Conservation (phyloP, 2,329 filamentous ascomycete species). For the Dothidotthia symphoricarpi region DNA sequence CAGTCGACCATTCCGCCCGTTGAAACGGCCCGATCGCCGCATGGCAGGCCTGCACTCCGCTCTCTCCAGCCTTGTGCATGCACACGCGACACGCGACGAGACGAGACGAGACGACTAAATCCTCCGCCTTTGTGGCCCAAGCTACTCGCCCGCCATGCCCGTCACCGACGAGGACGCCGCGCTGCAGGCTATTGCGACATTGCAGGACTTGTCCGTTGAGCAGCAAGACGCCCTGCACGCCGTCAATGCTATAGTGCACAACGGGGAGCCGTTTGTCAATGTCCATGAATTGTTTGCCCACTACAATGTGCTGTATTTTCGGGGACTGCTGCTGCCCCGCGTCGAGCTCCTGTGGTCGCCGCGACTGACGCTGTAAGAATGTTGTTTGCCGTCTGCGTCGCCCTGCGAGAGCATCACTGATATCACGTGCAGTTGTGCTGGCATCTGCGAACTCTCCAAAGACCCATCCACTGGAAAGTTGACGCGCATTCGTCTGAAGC, state of each 20-base stretch:
- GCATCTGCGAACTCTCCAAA: slow-evolving; percentile 47
- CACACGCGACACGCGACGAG: no score
- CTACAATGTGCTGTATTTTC: slow-evolving; percentile 47
- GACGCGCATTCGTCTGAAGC: slow-evolving; percentile 44
- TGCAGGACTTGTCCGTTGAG: slow-evolving; percentile 34
- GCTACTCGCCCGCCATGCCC: slow-evolving; percentile 31
- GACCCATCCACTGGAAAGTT: slow-evolving; percentile 39
- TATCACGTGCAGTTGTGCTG: slow-evolving; percentile 39
- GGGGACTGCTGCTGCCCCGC: slow-evolving; percentile 38
- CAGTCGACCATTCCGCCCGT: no score
- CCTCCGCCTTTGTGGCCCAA: not conserved
- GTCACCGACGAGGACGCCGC: slow-evolving; percentile 46
- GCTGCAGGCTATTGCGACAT: slow-evolving; percentile 38
- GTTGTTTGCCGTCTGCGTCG: slow-evolving; percentile 6
- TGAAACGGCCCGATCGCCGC: slow-evolving; percentile 11
- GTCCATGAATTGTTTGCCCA: slow-evolving; percentile 43
- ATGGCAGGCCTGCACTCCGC: slow-evolving; percentile 1
- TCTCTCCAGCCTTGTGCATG: slow-evolving; percentile 2
- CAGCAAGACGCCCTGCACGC: slow-evolving; percentile 35
- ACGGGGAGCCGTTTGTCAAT: slow-evolving; percentile 43
- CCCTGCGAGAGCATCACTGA: slow-evolving; percentile 15
- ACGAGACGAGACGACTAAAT: no score
- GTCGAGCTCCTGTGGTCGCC: slow-evolving; percentile 48
- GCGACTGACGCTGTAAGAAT: slow-evolving; percentile 43
- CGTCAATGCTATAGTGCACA: slow-evolving; percentile 41